Base-by-base conservation (phyloP, 148 eudicot species). In the Chenopodium berlandieri region DNA sequence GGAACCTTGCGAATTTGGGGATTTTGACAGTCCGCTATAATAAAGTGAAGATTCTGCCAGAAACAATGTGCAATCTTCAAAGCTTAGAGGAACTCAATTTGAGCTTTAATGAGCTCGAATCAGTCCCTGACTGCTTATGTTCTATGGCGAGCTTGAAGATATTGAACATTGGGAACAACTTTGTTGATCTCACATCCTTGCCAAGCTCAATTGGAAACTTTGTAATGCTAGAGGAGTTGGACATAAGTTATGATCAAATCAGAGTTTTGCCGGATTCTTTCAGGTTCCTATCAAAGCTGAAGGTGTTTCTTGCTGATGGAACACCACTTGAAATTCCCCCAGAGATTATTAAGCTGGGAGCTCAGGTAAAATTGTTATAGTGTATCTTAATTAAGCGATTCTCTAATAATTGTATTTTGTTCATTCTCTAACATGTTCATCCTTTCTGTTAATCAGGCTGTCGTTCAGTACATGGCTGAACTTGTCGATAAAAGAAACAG, bases 261-360 rank as follows among this genome's bases (percentile, higher is more conserved):
- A 87, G 78, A 74, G 75, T 71, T 25, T 84, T 93, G 80, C 97
- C 97, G 0, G 94, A 89, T 75, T 93, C 97, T 30, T 91, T 93
- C 81, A 81, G 85, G 82, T 76, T 83, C 31, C 71, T 93, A 32
- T 85, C 89, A 6, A 85, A 86, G 75, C 82, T 93, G 82, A 84
- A 79, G 83, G 84, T 87, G 22, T 88, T 93, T 74, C 90, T 76
- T 1, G 90, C 92, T 8, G 90, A 93, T 52, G 91, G 88, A 78
- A 91, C 95, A 30, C 97, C 97, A 48, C 81, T 91, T 75, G 90
- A 87, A 68, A 78, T 90, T 65, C 97, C 97, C 52, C 95, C 79
- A 67, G 82, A 93, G 62, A 81, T 89, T 11, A 54, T 73, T 16
- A 66, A 88, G 75, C 46, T 83, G 32, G 94, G 97, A 48, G 93